phyloP scores from a whole-genome alignment of 192 early-diverging fungal species.

The Coemansia sp. region DNA sequence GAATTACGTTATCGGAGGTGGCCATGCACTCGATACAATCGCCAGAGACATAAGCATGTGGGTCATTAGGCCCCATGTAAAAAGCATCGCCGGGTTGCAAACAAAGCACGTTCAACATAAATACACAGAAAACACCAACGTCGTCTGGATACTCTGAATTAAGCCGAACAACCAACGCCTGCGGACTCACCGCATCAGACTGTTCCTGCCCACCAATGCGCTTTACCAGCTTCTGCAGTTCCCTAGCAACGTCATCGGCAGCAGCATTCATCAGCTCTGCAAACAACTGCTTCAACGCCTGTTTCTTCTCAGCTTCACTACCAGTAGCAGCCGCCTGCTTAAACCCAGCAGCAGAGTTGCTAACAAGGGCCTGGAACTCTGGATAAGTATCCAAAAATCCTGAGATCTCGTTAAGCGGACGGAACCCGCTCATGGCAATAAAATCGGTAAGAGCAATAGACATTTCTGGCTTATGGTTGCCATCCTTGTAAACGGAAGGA shows the following conservation, averaged over 20 bases:
- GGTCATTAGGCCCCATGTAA: slow-evolving; percentile 95
- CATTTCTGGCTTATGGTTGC: slow-evolving; percentile 97
- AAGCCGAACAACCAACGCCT: slow-evolving; percentile 74
- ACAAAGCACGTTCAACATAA: slow-evolving; percentile 86
- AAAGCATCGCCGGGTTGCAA: slow-evolving; percentile 86
- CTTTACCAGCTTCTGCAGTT: slow-evolving; percentile 60
- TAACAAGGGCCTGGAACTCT: slow-evolving; percentile 74
- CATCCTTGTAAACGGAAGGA: slow-evolving; percentile 91
- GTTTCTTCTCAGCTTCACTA: slow-evolving; percentile 34
- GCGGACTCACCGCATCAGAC: slow-evolving; percentile 27
- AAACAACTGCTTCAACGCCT: slow-evolving; percentile 60
- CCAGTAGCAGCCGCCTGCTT: slow-evolving; percentile 54
- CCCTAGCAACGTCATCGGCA: slow-evolving; percentile 50
- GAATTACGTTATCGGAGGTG: slow-evolving; percentile 94
- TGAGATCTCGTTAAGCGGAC: slow-evolving; percentile 77
- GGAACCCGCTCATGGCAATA: slow-evolving; percentile 92
- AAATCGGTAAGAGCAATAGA: slow-evolving; percentile 94
- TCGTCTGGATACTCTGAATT: slow-evolving; percentile 87
- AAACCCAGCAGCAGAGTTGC: slow-evolving; percentile 48
- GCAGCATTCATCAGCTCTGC: slow-evolving; percentile 62
- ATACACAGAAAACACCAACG: slow-evolving; percentile 84
- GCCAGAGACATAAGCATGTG: slow-evolving; percentile 94
- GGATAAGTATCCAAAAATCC: slow-evolving; percentile 69
- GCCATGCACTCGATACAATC: slow-evolving; percentile 99
- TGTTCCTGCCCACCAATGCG: slow-evolving; percentile 39